Percentiles rank a stretch among this genome's conserved stretches.
phyloP scores from a whole-genome alignment of 805 yeast species.

The Candida golubevii region DNA sequence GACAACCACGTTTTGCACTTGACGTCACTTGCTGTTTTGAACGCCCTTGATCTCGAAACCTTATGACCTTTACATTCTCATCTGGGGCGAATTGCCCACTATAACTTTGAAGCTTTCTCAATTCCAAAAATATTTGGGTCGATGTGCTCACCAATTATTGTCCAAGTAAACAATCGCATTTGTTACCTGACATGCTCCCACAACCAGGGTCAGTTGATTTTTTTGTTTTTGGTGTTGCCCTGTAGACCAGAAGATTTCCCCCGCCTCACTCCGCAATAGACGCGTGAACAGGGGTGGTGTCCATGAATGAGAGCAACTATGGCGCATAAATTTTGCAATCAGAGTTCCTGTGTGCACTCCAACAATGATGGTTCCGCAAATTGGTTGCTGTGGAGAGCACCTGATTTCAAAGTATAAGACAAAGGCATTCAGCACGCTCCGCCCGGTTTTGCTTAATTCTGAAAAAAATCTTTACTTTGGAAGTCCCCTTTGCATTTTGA shows the following conservation, averaged over 20 bases:
- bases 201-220: too few species aligned
- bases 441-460: too few species aligned
- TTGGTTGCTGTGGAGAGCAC: constrained; percentile 8
- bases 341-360: constrained; percentile 6
- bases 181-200: too few species aligned
- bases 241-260: neutral
- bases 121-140: too few species aligned
- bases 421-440: constrained; percentile 1
- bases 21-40: constrained; percentile 1
- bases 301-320: constrained; percentile 5
- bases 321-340: constrained; percentile 3
- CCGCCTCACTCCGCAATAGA: neutral
- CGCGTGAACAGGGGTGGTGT: neutral
- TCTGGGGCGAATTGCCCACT: too few species aligned
- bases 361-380: constrained; percentile 3
- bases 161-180: too few species aligned
- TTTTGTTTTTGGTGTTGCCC: too few species aligned
- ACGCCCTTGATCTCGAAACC: too few species aligned
- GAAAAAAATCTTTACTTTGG: neutral
- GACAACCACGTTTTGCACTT: neutral
- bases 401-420: constrained; percentile 2
- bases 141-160: too few species aligned
- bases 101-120: too few species aligned
- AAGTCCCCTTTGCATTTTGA: neutral
- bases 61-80: too few species aligned